Conservation (phyloP, 1,139 yeast species). For the Blastobotrys elegans region DNA sequence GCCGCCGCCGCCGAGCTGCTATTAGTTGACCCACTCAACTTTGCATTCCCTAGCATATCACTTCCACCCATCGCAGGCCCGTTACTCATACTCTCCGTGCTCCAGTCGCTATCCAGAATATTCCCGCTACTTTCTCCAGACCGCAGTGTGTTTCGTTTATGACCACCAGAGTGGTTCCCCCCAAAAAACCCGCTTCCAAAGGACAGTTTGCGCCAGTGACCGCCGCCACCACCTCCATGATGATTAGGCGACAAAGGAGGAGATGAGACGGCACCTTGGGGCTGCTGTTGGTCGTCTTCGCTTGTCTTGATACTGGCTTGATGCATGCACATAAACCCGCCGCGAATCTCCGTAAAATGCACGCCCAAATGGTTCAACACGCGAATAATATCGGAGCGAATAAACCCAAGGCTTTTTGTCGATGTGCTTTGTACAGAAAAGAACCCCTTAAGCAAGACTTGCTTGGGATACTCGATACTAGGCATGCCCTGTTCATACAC, state of each 20-base stretch:
- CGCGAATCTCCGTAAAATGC: constrained; percentile 82
- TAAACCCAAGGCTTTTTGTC: constrained; percentile 84
- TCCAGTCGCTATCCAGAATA: constrained; percentile 28
- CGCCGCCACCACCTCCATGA: constrained; percentile 12
- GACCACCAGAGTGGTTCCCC: constrained; percentile 6
- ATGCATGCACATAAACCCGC: constrained; percentile 87
- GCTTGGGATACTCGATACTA: constrained; percentile 87
- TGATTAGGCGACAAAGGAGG: too few relatives aligned
- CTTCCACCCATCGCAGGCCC: constrained; percentile 25
- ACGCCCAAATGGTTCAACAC: constrained; percentile 77
- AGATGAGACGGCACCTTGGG: too few relatives aligned
- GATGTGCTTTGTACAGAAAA: constrained; percentile 95
- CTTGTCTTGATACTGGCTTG: constrained; percentile 38
- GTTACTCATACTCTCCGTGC: constrained; percentile 30
- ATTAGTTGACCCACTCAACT: not conserved
- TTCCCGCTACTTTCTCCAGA: constrained; percentile 24
- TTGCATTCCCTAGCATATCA: constrained; percentile 44
- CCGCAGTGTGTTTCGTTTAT: not conserved
- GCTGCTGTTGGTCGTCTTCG: constrained; percentile 16
- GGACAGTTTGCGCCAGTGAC: constrained; percentile 35
- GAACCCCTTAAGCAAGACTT: constrained; percentile 87
- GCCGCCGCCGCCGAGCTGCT: constrained; percentile 17
- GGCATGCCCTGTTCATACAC: constrained; percentile 59
- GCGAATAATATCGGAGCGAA: constrained; percentile 76
- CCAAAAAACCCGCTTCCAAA: constrained; percentile 31